These are phyloP conservation scores for Cytospora leucostoma DNA, from an alignment of 2,329 filamentous ascomycete species.

Conservation along the genomic window DNA sequence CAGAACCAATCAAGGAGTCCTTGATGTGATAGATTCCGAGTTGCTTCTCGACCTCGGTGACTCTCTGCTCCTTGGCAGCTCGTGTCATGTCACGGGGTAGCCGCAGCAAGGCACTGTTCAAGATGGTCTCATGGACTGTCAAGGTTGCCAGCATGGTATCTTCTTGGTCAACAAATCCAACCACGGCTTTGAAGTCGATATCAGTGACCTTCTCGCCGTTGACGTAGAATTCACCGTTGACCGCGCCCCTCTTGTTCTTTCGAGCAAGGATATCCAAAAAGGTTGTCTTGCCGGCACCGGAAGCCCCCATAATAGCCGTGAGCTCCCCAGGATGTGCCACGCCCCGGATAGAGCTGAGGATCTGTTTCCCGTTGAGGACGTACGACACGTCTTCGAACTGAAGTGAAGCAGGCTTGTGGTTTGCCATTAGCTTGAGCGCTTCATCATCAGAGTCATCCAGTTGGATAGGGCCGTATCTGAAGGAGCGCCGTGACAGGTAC, in stretches of 20 bases:
- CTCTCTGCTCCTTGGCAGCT: slow-evolving; percentile 84
- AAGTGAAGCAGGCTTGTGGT: slow-evolving; percentile 87
- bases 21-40: slow-evolving; percentile 93
- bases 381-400: slow-evolving; percentile 90
- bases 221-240: slow-evolving; percentile 81
- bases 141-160: slow-evolving; percentile 95
- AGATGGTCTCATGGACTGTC: slow-evolving; percentile 96
- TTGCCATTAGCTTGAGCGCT: slow-evolving; percentile 78
- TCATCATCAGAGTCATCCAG: slow-evolving; percentile 92
- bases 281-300: slow-evolving; percentile 94
- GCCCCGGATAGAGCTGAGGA: slow-evolving; percentile 77
- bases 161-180: slow-evolving; percentile 97
- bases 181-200: slow-evolving; percentile 82
- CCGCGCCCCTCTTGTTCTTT: slow-evolving; percentile 89
- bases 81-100: slow-evolving; percentile 91
- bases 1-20: slow-evolving; percentile 92
- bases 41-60: slow-evolving; percentile 91
- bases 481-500: slow-evolving; percentile 79
- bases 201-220: slow-evolving; percentile 90
- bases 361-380: slow-evolving; percentile 81
- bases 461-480: slow-evolving; percentile 71
- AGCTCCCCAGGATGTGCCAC: slow-evolving; percentile 94
- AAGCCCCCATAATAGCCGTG: slow-evolving; percentile 97
- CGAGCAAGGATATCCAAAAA: slow-evolving; percentile 94
- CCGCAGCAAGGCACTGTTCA: slow-evolving; percentile 88